Percentiles rank a stretch among this genome's conserved stretches.
Conservation (phyloP, 2,329 filamentous ascomycete genomes). For the Ophiostoma montium region DNA sequence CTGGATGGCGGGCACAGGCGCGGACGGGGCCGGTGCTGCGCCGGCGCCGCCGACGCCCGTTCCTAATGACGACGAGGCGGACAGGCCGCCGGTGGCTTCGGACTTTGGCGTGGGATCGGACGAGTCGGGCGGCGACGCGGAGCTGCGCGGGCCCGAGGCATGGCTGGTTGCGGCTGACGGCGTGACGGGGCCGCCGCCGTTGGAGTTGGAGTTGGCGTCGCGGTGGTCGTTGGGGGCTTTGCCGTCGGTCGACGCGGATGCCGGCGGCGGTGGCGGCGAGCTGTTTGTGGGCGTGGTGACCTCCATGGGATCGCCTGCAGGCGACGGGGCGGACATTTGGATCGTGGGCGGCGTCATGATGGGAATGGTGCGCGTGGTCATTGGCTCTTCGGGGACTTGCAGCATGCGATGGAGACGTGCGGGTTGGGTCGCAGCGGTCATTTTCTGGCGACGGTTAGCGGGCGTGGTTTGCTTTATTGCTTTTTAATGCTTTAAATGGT, state of each 20-base stretch:
- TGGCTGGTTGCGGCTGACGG: background rate
- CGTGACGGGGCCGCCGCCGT: background rate
- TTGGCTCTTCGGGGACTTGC: conserved; percentile 29
- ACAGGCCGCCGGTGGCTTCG: conserved; percentile 23
- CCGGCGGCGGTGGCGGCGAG: conserved; percentile 27
- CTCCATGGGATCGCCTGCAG: conserved; percentile 48
- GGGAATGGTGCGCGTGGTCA: conserved; percentile 40
- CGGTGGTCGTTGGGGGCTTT: background rate
- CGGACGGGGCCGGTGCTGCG: conserved; percentile 19
- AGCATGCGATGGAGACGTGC: conserved; percentile 28
- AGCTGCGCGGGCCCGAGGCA: background rate
- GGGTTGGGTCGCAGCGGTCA: conserved; percentile 39
- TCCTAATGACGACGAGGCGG: conserved; percentile 19
- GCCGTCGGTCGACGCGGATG: conserved; percentile 5
- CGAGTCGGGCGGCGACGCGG: conserved; percentile 3
- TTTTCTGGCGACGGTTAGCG: conserved; percentile 18
- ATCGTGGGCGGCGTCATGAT: conserved; percentile 42
- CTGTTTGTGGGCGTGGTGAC: conserved; percentile 39
- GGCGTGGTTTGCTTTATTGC: background rate
- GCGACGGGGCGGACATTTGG: conserved; percentile 43
- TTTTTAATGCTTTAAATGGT: too few relatives aligned
- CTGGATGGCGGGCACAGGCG: conserved; percentile 63
- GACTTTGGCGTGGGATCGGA: conserved; percentile 15
- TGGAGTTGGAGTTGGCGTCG: background rate
- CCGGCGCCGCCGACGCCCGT: background rate